A percentile compares a stretch with the other conserved stretches of the same genome.
Conservation (phyloP, 805 yeast species). For the Pichia eremophila region DNA sequence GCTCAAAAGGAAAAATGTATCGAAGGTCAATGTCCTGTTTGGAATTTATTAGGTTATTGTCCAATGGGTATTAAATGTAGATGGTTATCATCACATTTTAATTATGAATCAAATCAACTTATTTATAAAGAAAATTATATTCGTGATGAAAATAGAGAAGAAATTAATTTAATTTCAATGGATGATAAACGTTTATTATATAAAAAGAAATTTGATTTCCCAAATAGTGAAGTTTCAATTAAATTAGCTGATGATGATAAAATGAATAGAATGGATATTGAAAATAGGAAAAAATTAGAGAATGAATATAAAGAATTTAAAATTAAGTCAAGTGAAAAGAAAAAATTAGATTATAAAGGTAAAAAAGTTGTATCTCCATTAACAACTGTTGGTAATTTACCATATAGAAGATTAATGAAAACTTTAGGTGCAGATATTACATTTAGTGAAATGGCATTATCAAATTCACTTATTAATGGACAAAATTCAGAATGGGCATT, state of each 20-base stretch:
- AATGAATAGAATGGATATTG: slow-evolving; percentile 25
- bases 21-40: slow-evolving; percentile 79
- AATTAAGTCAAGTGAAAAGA: slow-evolving; percentile 74
- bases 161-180: slow-evolving; percentile 51
- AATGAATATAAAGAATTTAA: slow-evolving; percentile 67
- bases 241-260: slow-evolving; percentile 40
- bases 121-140: slow-evolving; percentile 33
- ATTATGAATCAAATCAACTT: slow-evolving; percentile 35
- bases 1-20: slow-evolving; percentile 61
- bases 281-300: slow-evolving; percentile 26
- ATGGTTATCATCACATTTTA: slow-evolving; percentile 70
- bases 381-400: slow-evolving; percentile 95
- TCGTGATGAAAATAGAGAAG: slow-evolving; percentile 29
- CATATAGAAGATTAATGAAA: slow-evolving; percentile 88
- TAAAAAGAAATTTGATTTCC: slow-evolving; percentile 53
- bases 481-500: slow-evolving; percentile 95
- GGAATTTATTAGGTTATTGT: slow-evolving; percentile 72
- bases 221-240: slow-evolving; percentile 46
- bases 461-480: slow-evolving; percentile 81
- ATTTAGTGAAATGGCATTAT: slow-evolving; percentile 90
- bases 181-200: slow-evolving; percentile 41
- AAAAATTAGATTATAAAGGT: slow-evolving; percentile 50
- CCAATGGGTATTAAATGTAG: slow-evolving; percentile 90
- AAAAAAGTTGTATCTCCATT: slow-evolving; percentile 91
- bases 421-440: slow-evolving; percentile 87